Evolutionary conservation across 108 stramenopile genomes (phyloP).

Genomic region (Schizochytrium sp.): DNA sequence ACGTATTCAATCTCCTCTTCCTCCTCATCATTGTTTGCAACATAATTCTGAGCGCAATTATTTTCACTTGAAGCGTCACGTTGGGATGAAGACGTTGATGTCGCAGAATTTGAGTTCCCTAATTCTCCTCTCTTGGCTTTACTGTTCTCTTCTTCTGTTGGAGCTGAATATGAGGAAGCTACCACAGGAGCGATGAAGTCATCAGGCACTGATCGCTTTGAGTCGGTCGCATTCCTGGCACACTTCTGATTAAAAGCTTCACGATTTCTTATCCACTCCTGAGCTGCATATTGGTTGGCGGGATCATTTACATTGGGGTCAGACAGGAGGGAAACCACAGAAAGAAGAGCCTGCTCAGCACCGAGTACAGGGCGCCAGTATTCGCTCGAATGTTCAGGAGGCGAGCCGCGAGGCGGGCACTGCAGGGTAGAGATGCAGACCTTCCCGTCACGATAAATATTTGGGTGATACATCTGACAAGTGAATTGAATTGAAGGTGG

Average conservation of each 20-base stretch:
- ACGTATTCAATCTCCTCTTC: conserved; percentile 31
- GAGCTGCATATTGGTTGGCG: conserved; percentile 17
- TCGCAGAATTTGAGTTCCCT: no score
- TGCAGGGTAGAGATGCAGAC: conserved; percentile 56
- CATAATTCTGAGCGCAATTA: not conserved
- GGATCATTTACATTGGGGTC: conserved; percentile 46
- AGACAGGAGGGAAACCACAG: conserved; percentile 28
- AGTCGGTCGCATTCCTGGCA: not conserved
- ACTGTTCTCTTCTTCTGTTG: not conserved
- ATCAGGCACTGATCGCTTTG: not conserved
- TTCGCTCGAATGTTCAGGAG: not conserved
- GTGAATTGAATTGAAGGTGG: conserved; percentile 55
- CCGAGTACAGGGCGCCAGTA: conserved; percentile 53
- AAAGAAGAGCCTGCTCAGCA: conserved; percentile 32
- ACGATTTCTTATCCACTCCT: not conserved
- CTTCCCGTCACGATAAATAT: conserved; percentile 43
- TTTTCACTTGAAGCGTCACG: not conserved
- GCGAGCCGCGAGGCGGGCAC: conserved; percentile 11
- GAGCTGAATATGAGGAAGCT: not conserved
- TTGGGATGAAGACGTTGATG: no score
- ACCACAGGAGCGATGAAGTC: conserved; percentile 30
- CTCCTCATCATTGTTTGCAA: not conserved
- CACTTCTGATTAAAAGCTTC: not conserved
- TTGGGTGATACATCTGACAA: conserved; percentile 3
- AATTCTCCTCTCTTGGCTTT: not conserved